Evolutionary conservation across 768 basidiomycete genomes (phyloP).

Genomic region (Galerina marginata): DNA sequence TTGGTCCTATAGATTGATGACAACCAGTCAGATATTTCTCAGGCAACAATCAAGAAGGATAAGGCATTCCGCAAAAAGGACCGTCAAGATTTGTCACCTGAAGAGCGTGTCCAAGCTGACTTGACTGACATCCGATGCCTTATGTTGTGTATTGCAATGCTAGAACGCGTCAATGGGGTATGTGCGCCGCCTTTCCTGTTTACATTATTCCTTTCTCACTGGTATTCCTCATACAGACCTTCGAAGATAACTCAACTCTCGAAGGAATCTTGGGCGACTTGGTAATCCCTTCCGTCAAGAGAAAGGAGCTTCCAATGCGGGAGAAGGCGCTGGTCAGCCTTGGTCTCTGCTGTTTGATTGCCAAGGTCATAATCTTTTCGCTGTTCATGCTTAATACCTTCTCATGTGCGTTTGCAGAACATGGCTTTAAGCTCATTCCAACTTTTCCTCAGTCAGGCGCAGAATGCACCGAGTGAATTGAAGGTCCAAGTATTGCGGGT

Average conservation of each 20-base stretch:
- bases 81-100: conserved; percentile 65
- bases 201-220: conserved; percentile 5
- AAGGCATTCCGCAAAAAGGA: conserved; percentile 42
- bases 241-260: conserved; percentile 81
- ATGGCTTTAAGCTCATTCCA: conserved; percentile 76
- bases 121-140: conserved; percentile 83
- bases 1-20: conserved; percentile 24
- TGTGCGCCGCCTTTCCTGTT: conserved; percentile 36
- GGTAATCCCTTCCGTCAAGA: conserved; percentile 88
- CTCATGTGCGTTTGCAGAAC: conserved; percentile 38
- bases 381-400: background rate
- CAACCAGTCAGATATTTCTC: conserved; percentile 32
- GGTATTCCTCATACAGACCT: conserved; percentile 55
- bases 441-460: conserved; percentile 80
- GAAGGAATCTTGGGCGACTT: conserved; percentile 84
- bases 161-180: conserved; percentile 91
- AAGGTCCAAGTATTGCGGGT: conserved; percentile 83
- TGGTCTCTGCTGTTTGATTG: conserved; percentile 87
- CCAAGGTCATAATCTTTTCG: conserved; percentile 51
- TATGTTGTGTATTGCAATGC: conserved; percentile 81
- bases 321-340: conserved; percentile 83
- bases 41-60: conserved; percentile 33
- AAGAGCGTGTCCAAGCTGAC: conserved; percentile 70
- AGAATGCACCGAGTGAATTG: conserved; percentile 75
- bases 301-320: conserved; percentile 82